phyloP scores from a whole-genome alignment of 257 asterid species.

The Petunia axillaris region DNA sequence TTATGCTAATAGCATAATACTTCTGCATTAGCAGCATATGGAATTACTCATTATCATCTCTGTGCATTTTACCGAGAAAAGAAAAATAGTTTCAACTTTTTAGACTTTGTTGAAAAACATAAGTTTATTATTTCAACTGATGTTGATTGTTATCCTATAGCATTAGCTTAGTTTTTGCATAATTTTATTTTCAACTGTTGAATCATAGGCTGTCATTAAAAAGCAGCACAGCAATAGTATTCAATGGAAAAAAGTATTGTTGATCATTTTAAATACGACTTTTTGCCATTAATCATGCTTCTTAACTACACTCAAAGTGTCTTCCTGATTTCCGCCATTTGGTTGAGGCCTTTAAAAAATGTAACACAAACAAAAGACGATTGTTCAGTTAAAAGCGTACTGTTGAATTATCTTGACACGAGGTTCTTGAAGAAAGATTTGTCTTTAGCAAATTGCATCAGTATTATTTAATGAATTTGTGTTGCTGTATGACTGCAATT shows the following conservation, averaged over 20 bases:
- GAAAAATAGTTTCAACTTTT: not conserved
- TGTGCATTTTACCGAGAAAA: not conserved
- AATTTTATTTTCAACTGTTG: not conserved
- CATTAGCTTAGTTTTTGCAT: not conserved
- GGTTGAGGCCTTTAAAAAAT: not conserved
- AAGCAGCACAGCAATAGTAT: not conserved
- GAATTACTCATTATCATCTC: not conserved
- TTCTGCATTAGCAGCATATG: not conserved
- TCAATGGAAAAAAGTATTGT: not conserved
- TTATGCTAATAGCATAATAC: not conserved
- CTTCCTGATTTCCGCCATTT: not conserved
- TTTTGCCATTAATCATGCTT: not conserved
- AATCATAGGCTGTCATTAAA: not conserved
- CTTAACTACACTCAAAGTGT: not conserved
- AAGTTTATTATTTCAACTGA: not conserved
- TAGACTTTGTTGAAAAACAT: not conserved
- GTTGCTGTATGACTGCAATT: conserved; percentile 27
- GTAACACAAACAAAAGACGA: not conserved
- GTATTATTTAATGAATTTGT: not conserved
- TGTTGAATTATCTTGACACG: not conserved
- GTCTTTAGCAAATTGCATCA: not conserved
- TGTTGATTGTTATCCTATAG: not conserved
- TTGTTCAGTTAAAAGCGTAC: not conserved
- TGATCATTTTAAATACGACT: not conserved
- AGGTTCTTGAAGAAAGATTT: not conserved